phyloP scores from a whole-genome alignment of 768 basidiomycete species.

The Tulasnella sp. region DNA sequence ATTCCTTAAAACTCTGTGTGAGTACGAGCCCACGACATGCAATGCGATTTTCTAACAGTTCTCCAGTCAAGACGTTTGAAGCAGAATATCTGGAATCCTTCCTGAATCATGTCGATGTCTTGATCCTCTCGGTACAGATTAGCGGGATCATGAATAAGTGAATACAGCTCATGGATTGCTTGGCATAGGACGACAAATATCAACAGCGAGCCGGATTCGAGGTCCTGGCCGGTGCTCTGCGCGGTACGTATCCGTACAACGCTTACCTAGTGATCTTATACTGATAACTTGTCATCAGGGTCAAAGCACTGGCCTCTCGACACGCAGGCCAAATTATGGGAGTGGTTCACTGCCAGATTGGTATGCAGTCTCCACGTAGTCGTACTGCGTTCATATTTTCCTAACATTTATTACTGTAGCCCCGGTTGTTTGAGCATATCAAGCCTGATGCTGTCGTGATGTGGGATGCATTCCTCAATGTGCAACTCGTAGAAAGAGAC shows the following conservation, averaged over 20 bases:
- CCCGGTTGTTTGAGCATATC: slow-evolving; percentile 69
- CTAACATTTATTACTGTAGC: slow-evolving; percentile 32
- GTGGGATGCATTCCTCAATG: slow-evolving; percentile 71
- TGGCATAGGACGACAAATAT: slow-evolving; percentile 60
- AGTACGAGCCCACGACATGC: slow-evolving; percentile 30
- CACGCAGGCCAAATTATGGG: slow-evolving; percentile 62
- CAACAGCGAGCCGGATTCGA: slow-evolving; percentile 83
- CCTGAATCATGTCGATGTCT: slow-evolving; percentile 56
- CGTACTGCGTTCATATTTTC: neutral
- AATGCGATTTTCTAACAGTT: neutral
- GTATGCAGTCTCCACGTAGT: neutral
- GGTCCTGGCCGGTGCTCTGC: slow-evolving; percentile 70
- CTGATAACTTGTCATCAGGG: slow-evolving; percentile 49
- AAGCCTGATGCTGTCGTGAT: slow-evolving; percentile 82
- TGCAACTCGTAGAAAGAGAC: slow-evolving; percentile 69
- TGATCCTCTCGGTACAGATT: neutral
- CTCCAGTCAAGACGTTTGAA: slow-evolving; percentile 68
- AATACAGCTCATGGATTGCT: neutral
- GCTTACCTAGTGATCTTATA: slow-evolving; percentile 7
- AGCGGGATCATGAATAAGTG: neutral
- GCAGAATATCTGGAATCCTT: slow-evolving; percentile 56
- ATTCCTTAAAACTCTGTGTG: slow-evolving; percentile 57
- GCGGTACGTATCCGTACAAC: slow-evolving; percentile 55
- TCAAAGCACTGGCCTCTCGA: slow-evolving; percentile 80
- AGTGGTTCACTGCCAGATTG: slow-evolving; percentile 67